Base-by-base conservation (phyloP, 305 asterid genomes). In the Fraxinus platypoda region DNA sequence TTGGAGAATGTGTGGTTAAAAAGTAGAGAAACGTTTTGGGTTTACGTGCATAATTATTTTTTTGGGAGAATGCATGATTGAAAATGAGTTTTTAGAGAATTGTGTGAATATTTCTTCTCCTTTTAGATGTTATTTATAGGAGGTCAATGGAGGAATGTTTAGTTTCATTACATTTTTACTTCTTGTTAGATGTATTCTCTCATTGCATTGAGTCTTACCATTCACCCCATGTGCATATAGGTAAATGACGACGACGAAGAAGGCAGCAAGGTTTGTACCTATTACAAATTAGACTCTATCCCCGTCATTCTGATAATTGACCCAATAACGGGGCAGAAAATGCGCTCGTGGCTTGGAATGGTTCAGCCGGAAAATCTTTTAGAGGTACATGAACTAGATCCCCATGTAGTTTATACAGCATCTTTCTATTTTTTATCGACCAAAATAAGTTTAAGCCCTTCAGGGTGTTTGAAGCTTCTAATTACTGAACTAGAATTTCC, bases 341-440 rank as follows among this genome's bases (percentile, higher is more conserved):
- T 97, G 95, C 96, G 93, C 74, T 88, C 91, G 86, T 92, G 98
- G 98, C 90, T 88, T 79, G 98, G 97, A 83, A 97, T 97, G 99
- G 89, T 97, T 90, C 98, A 92, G 82, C 99, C 99, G 76, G 94
- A 95, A 82, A 92, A 78, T 84, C 86, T 97, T 88, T 86, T 97
- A 49, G 99, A 97, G 99, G 99, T 96, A 88, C 77, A 71, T 68
- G 80, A 46, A 12, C 81, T 68, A 68, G 74, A 68, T 12, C 35
- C 74, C 37, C 19, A 2, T 23, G 37, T 68, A 68, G 74, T 25
- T 25, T 8, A 35, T 71, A 30, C 70, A 8, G 31, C 37, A 13
- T 78, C 8, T 46, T 25, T 59, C 74, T 30, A 13, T n/a, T 54
- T 75, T 35, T 23, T 28, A 64, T 52, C 17, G 31, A 34, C 43